Conservation (phyloP, 2,329 filamentous ascomycete genomes). For the Stachybotrys echinatus region DNA sequence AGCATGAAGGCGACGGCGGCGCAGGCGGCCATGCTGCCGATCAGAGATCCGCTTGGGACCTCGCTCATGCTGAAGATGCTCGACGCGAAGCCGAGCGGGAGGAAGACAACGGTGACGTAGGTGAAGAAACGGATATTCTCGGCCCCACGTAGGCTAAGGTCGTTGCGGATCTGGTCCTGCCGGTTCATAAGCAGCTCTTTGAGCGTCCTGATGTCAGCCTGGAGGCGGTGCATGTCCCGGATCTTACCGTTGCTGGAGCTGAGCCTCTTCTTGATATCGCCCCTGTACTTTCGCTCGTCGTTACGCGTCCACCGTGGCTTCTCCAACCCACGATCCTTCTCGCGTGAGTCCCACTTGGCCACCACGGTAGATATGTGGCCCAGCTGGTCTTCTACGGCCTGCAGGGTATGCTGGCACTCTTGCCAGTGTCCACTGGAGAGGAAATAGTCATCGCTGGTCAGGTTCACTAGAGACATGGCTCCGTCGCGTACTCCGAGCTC, state of each 20-base stretch:
- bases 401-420: background rate
- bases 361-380: background rate
- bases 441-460: conserved; percentile 2
- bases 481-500: background rate
- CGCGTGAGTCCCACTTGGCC: conserved; percentile 16
- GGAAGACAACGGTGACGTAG: conserved; percentile 26
- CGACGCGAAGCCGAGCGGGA: conserved; percentile 23
- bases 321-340: conserved; percentile 16
- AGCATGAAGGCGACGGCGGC: background rate
- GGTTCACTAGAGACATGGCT: background rate
- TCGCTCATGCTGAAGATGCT: conserved; percentile 24
- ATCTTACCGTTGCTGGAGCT: background rate
- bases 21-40: background rate
- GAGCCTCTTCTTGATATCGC: background rate
- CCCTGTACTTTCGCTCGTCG: conserved; percentile 23
- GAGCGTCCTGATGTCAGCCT: background rate
- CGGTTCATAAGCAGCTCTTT: background rate
- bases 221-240: background rate
- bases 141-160: conserved; percentile 8
- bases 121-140: conserved; percentile 26
- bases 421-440: background rate
- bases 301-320: conserved; percentile 23
- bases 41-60: background rate
- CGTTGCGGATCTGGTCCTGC: conserved; percentile 6
- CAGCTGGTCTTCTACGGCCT: background rate